A percentile compares a stretch with the other conserved stretches of the same genome.
Evolutionary conservation across 2,329 filamentous ascomycete species (phyloP).

Genomic region (Coniella lustricola): DNA sequence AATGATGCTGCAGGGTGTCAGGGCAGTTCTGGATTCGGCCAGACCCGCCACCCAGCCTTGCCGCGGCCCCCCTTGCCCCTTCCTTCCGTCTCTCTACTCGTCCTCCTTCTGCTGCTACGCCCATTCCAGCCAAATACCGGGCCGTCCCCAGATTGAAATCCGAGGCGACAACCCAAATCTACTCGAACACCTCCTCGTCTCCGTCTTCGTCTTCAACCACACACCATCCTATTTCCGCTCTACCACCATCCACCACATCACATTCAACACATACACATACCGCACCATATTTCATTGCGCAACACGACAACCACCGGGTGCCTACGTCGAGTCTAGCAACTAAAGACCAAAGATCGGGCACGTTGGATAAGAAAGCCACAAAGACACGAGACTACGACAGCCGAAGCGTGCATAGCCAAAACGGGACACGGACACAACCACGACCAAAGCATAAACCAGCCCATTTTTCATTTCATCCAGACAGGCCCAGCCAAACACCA

Average conservation of each 20-base stretch:
- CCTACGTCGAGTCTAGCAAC: too few relatives aligned
- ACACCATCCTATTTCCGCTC: too few relatives aligned
- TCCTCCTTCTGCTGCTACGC: not conserved
- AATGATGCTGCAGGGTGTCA: not conserved
- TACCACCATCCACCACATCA: too few relatives aligned
- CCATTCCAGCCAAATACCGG: not conserved
- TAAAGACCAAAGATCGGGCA: too few relatives aligned
- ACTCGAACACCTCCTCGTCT: constrained; percentile 10
- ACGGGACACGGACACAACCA: not conserved
- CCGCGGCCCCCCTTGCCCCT: not conserved
- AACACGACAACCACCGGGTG: too few relatives aligned
- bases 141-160: not conserved
- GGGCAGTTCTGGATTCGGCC: not conserved
- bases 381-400: too few relatives aligned
- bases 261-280: too few relatives aligned
- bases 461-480: too few relatives aligned
- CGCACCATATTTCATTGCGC: too few relatives aligned
- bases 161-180: constrained; percentile 2
- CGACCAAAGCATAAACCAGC: not conserved
- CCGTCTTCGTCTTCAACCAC: not conserved
- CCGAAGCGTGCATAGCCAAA: too few relatives aligned
- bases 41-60: constrained; percentile 3
- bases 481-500: not conserved
- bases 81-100: not conserved
- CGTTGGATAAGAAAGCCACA: too few relatives aligned